Evolutionary conservation across 257 asterid species (phyloP), one percentile per base, ranked within the genome.

Genomic region (Gentiana dahurica): DNA sequence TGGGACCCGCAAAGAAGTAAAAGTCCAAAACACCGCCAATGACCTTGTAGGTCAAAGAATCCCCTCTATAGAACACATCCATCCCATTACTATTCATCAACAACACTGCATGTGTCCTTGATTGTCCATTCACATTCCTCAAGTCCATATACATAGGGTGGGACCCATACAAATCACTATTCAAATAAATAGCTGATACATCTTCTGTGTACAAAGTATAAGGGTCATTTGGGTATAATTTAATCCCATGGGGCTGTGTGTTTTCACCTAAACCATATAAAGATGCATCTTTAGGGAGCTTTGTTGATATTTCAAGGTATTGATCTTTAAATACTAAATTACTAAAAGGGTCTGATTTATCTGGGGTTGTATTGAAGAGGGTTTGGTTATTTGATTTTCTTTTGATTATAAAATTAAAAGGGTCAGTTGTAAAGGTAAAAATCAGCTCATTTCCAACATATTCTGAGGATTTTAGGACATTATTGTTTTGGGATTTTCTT

Each of bases 71-170:
- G 43, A 83, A 77, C 45, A 92, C 89, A 67, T 92, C 95, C 99
- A 92, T 92, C 37, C 97, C 99, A 59, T 92, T 92, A n/a, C 95
- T 88, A 32, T 86, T 92, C 60, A 92, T 24, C 79, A 92, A 67
- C 75, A 88, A 53, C 43, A 85, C 95, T 2, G 79, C 97, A 73
- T 92, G 97, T 1, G 95, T 87, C 45, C 44, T 60, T 2, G 89
- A 81, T 41, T 80, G 76, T 5, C 90, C 94, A 2, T 53, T 71
- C 37, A 64, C 76, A 45, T 80, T 79, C 65, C 99, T 69, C 68
- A 92, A 56, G 76, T 92, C 99, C 97, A 92, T 85, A 53, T 92
- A 88, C 75, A 92, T 74, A 3, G 97, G 99, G 66, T 92, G 99
- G 35, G 99, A 85, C 46, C 99, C 99, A 60, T 92, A 92, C 24